Evolutionary conservation across 176 grass and related monocot species (phyloP), one percentile per base, ranked within the genome.

Genomic region (Zoysia japonica): DNA sequence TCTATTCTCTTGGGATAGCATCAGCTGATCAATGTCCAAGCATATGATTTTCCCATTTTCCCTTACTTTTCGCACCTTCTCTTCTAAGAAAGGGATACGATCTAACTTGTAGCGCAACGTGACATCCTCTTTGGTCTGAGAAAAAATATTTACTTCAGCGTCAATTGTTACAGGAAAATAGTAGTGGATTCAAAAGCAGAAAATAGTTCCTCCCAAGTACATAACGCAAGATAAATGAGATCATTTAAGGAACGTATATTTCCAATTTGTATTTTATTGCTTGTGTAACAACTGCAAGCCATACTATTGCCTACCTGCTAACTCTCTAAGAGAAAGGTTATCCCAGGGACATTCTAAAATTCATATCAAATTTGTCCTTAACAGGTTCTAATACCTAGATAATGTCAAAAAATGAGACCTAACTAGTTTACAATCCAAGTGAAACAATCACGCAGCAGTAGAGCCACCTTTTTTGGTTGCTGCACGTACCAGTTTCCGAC

Each of bases 41-140:
- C 82, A 94, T 67, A 94, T 14, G 72, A 94, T 75, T 78, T 94
- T 87, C 72, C 88, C 86, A 11, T 94, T 94, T 44, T 89, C 88
- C 74, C 86, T 89, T 50, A 94, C 79, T 83, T 86, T 91, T 54
- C 89, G 89, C 70, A 94, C 88, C 49, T 84, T 90, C 75, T 94
- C 92, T 89, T 94, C 92, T 61, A 94, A 68, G 80, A 94, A 94
- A 68, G 92, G 86, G 72, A 91, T 79, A 45, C 92, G 80, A 11
- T 94, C 89, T 86, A 89, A 91, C 84, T 94, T 89, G 81, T 94
- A 94, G 8, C 70, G 86, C 81, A 94, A 65, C 86, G 82, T 89
- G 73, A 87, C 92, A 67, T 94, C 89, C 1, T 82, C 79, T 85
- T 91, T 94, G 51, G 74, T 94, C 92, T 91, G 81, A 42, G 79